Percentiles rank a stretch among this genome's conserved stretches.
Conservation (phyloP, 2,329 filamentous ascomycete species). For the Drechslerella dactyloides region DNA sequence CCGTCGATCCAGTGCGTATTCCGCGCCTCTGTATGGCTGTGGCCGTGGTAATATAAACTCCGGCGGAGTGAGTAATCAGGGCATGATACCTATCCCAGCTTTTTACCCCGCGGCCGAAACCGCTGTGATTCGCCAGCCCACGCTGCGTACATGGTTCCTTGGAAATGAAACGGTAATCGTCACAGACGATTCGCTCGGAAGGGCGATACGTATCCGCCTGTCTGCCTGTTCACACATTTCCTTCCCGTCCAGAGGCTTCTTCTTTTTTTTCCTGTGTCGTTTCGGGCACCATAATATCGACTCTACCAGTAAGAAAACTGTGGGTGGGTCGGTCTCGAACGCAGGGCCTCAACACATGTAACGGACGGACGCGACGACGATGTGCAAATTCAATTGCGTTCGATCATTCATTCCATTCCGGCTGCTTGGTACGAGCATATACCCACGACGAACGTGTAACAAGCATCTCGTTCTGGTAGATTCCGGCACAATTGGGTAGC, state of each 20-base stretch:
- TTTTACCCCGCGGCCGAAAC: slow-evolving; percentile 46
- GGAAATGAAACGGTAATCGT: slow-evolving; percentile 50
- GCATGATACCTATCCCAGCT: too few species aligned
- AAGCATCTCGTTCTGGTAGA: too few species aligned
- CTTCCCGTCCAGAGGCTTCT: slow-evolving; percentile 32
- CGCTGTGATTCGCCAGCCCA: slow-evolving; percentile 31
- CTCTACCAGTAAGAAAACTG: not conserved
- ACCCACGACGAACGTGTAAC: too few species aligned
- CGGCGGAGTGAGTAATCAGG: slow-evolving; percentile 28
- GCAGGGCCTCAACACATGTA: slow-evolving; percentile 21
- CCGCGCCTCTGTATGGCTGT: slow-evolving; percentile 26
- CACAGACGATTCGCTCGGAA: slow-evolving; percentile 49
- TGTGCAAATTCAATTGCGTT: too few species aligned
- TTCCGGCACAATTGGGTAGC: too few species aligned
- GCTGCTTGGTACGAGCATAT: too few species aligned
- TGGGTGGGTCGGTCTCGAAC: slow-evolving; percentile 34
- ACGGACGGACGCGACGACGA: too few species aligned
- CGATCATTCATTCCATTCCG: too few species aligned
- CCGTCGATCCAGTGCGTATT: slow-evolving; percentile 13
- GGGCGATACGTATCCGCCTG: slow-evolving; percentile 47
- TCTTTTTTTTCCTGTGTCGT: slow-evolving; percentile 19
- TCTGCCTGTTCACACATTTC: slow-evolving; percentile 14
- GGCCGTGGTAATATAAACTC: slow-evolving; percentile 1
- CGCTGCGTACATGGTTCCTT: slow-evolving; percentile 35
- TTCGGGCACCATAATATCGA: not conserved